These are phyloP conservation scores for Malus orientalis DNA, from an alignment of 306 rosid genomes.

Conservation along the genomic window DNA sequence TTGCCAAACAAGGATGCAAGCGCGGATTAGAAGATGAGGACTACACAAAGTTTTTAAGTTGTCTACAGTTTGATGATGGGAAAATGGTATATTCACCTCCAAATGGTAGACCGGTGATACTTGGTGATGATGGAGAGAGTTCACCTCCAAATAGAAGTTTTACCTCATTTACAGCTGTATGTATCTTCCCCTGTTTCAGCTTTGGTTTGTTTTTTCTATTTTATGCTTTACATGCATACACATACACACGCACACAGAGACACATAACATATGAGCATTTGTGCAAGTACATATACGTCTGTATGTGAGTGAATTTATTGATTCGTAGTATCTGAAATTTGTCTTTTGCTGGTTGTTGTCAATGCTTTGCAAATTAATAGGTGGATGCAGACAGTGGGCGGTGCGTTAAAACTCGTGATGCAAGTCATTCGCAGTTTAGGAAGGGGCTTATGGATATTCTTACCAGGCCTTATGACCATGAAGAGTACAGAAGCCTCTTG, in stretches of 20 bases:
- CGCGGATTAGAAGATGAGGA: conserved; percentile 20
- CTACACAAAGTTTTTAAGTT: conserved; percentile 20
- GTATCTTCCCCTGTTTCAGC: conserved; percentile 16
- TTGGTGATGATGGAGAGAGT: conserved; percentile 13
- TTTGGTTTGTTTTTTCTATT: neutral
- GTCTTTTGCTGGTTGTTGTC: neutral
- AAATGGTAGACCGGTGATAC: conserved; percentile 6
- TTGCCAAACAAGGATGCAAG: neutral
- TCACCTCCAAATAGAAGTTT: neutral
- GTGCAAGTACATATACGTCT: neutral
- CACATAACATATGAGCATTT: neutral
- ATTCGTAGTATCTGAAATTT: neutral
- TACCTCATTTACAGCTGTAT: conserved; percentile 34
- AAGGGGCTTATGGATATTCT: conserved; percentile 47
- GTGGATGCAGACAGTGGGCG: conserved; percentile 13
- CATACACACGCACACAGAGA: neutral
- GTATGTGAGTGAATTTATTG: neutral
- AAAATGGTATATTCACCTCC: neutral
- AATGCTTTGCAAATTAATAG: conserved; percentile 20
- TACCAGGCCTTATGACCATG: conserved; percentile 41
- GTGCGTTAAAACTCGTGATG: neutral
- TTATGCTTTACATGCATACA: neutral
- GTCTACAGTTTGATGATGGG: conserved; percentile 3
- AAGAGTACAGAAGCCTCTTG: conserved; percentile 17
- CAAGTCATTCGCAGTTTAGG: conserved; percentile 31